A percentile compares a stretch with the other conserved stretches of the same genome.
Conservation (phyloP, 1,139 yeast genomes). For the Insectozyma bohioensis region DNA sequence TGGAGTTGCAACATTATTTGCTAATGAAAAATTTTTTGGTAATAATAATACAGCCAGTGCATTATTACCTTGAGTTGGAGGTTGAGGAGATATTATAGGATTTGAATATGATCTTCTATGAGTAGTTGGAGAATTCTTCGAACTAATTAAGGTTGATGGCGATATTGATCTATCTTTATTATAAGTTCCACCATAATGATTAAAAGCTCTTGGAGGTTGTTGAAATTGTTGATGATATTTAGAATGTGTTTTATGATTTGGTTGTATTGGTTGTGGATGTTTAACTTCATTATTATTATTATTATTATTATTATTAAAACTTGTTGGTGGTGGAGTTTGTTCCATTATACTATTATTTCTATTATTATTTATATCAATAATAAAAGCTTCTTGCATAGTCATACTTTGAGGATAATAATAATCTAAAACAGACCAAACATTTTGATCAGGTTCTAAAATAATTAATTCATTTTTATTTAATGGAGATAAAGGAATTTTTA, state of each 20-base stretch:
- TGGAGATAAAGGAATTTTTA: slow-evolving; percentile 8
- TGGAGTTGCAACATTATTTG: slow-evolving; percentile 2
- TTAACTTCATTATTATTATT: too few species aligned
- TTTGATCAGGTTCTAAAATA: slow-evolving; percentile 60
- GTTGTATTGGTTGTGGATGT: slow-evolving; percentile 13
- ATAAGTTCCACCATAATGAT: background rate
- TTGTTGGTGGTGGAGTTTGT: background rate
- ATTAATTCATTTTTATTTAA: slow-evolving; percentile 19
- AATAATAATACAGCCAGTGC: slow-evolving; percentile 40
- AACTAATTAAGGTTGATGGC: slow-evolving; percentile 17
- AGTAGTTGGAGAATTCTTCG: slow-evolving; percentile 12
- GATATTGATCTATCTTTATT: slow-evolving; percentile 35
- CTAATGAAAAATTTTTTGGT: slow-evolving; percentile 45
- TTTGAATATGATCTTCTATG: slow-evolving; percentile 39
- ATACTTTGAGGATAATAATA: slow-evolving; percentile 66
- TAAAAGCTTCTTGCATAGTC: slow-evolving; percentile 65
- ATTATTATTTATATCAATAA: slow-evolving; percentile 41
- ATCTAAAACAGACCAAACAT: slow-evolving; percentile 61
- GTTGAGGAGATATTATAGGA: slow-evolving; percentile 31
- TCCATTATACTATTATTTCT: background rate
- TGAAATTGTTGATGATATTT: slow-evolving; percentile 14
- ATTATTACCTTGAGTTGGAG: slow-evolving; percentile 9
- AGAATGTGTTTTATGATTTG: slow-evolving; percentile 8
- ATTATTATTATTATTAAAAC: too few species aligned
- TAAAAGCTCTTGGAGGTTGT: slow-evolving; percentile 16